Evolutionary conservation across 202 grass and related monocot genomes (phyloP), one percentile per base, ranked within the genome.

Genomic region (Digitaria exilis): DNA sequence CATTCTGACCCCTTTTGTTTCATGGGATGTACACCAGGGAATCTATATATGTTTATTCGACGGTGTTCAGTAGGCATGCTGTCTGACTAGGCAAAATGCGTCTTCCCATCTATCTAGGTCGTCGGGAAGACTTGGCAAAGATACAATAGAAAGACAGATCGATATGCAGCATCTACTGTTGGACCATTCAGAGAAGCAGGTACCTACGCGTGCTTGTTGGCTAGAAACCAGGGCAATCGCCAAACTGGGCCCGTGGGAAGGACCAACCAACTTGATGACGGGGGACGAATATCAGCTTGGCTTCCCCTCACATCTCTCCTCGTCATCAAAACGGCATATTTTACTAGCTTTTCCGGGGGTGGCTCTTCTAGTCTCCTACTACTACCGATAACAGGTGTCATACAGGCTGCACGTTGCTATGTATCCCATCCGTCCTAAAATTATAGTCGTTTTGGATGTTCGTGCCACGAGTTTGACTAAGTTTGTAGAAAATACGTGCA

Each of bases 211-310:
- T 52, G 29, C 6, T 60, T 2, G 46, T 52, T 69, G 19, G 55
- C 63, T 77, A 77, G 65, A 82, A 81, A 75, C 51, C 41, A 76
- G 71, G 42, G 51, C 71, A 14, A 13, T 15, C 1, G 41, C 57
- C 39, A 46, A 71, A 44, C 57, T 10, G 30, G 24, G 16, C 11
- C 28, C 30, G 14, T 51, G 29, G 14, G 51, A 34, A 29, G 64
- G 26, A 32, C 34, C 73, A 77, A 83, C 6, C 73, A 77, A 83
- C 6, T 83, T 46, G 65, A 9, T 10, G 25, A 56, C 2, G 43
- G 14, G 32, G 32, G 32, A 34, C n/a, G n/a, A n/a, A n/a, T n/a
- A n/a, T n/a, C n/a, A n/a, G 32, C 32, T 34, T n/a, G 32, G 32
- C 32, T 34, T 34, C 32, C 32, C 2, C 2, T 34, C 32, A 34